Base-by-base conservation (phyloP, 176 grass and related monocot genomes). In the Hyparrhenia diplandra region DNA sequence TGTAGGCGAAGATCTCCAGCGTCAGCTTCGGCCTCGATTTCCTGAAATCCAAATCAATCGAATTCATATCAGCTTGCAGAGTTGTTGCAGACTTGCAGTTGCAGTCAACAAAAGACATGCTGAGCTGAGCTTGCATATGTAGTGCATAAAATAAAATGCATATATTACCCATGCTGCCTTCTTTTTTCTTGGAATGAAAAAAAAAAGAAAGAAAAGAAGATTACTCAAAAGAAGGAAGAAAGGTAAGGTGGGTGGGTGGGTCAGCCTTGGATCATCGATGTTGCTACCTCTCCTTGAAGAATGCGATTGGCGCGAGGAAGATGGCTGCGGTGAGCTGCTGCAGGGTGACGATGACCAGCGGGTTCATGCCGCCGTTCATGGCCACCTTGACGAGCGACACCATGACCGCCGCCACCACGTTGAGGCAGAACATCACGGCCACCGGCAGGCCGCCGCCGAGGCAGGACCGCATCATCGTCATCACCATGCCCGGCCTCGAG, bases 1-100 rank as follows among this genome's bases (percentile, higher is more conserved):
- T 82, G 71, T 95, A 95, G 11, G 77, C 73, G 30, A 92, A 91
- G 62, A 93, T 98, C 80, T 98, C 87, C 32, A 55, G 30, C 3
- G 96, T 98, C 36, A 98, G 80, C 89, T 84, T 98, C 10, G 96
- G 92, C 71, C 96, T 90, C 21, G 79, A 82, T 69, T 98, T 98
- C 88, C 96, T 97, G 75, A 8, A 63, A 63, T 29, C 2, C 14
- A 34, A 64, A 32, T 16, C 13, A 7, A 64, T 63, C 5, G 0
- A 6, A 64, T 64, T 29, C 57, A 27, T 7, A 0, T 5, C 0
- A 6, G n/a, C 23, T 59, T 60, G 1, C 3, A 27, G 55, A 52
- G 16, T 32, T 32, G 31, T 32, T 32, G 31, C 31, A 2, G 31
- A 32, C 31, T 32, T 45, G 42, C 17, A 51, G 17, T 20, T 52